Base-by-base conservation (phyloP, 148 eudicot species). In the Rhododendron kiyosumense region DNA sequence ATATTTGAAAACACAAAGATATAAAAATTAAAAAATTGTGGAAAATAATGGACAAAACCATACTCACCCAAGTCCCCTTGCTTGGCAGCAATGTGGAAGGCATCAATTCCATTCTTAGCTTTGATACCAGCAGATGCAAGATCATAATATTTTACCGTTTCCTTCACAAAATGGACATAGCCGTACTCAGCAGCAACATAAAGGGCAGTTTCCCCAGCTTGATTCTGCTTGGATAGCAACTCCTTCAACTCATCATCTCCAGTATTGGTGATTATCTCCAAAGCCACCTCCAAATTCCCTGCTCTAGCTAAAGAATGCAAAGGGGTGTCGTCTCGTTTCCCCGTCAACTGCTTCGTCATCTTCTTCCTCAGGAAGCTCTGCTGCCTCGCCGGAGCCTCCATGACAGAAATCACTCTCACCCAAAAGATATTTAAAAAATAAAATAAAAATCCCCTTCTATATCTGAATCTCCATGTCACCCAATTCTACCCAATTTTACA, bases 71-170 rank as follows among this genome's bases (percentile, higher is more conserved):
- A 82, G 81, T 92, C 81, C 46, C 94, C 93, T 79, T 90, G 91
- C 87, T 90, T 92, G 83, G 93, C 91, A 74, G 93, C 93, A 84
- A 92, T 83, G 81, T 90, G 94, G 85, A 92, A 90, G 57, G 94
- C 93, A 89, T 92, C 93, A 82, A n/a, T 88, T 11, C 93, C 93
- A 89, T 89, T 92, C 74, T 41, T 91, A 80, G 92, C 90, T 83
- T 88, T 91, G 81, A 92, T 75, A 32, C 90, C 84, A 85, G 94
- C 94, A 61, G 88, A 87, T 48, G 83, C 86, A 5, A 85, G 76
- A 82, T 91, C 94, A 82, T 89, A 89, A 52, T 86, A 85, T 69
- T 91, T 88, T 18, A 92, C 46, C 85, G 90, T 54, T 83, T 90
- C 93, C 88, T 86, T 85, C 85, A 91, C 89, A 22, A 92, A 73